Percentiles rank a stretch among this genome's conserved stretches.
Evolutionary conservation across 768 basidiomycete genomes (phyloP).

Genomic region (Suillus spraguei): DNA sequence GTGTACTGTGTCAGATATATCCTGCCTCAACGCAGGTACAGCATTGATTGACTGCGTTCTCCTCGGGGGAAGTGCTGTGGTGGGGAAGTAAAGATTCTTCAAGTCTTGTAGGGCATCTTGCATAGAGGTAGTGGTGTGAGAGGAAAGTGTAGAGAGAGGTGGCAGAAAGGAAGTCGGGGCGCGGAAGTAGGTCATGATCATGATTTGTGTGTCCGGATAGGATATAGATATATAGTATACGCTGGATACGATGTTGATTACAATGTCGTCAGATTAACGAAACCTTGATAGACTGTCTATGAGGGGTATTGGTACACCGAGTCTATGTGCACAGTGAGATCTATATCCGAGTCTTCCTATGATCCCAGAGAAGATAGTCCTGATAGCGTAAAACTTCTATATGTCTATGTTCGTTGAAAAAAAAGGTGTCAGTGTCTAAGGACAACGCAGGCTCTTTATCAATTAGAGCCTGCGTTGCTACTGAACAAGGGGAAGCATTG

Average conservation of each 20-base stretch:
- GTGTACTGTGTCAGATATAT: conserved; percentile 17
- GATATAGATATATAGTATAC: conserved; percentile 18
- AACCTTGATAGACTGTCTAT: conserved; percentile 12
- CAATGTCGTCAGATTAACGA: not conserved
- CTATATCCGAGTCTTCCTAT: conserved; percentile 8
- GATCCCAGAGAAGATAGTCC: conserved; percentile 5
- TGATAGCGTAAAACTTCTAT: conserved; percentile 9
- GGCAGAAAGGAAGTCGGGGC: conserved; percentile 60
- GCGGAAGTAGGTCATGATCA: conserved; percentile 20
- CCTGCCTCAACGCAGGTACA: conserved; percentile 24
- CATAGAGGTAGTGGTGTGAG: conserved; percentile 40
- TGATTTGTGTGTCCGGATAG: not conserved
- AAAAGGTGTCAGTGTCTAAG: conserved; percentile 5
- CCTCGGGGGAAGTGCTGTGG: conserved; percentile 27
- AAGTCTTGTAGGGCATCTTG: conserved; percentile 46
- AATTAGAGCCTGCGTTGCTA: conserved; percentile 50
- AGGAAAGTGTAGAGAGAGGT: conserved; percentile 46
- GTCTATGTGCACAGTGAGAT: conserved; percentile 18
- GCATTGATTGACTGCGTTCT: not conserved
- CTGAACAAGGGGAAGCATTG: conserved; percentile 52
- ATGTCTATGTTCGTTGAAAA: conserved; percentile 9
- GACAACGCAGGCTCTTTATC: conserved; percentile 25
- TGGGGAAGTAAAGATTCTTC: conserved; percentile 53
- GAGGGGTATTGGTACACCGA: conserved; percentile 5
- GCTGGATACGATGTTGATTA: conserved; percentile 3